Percentiles rank a stretch among this genome's conserved stretches.
phyloP scores from a whole-genome alignment of 164 flowering plant species.

The Annona squamosa region DNA sequence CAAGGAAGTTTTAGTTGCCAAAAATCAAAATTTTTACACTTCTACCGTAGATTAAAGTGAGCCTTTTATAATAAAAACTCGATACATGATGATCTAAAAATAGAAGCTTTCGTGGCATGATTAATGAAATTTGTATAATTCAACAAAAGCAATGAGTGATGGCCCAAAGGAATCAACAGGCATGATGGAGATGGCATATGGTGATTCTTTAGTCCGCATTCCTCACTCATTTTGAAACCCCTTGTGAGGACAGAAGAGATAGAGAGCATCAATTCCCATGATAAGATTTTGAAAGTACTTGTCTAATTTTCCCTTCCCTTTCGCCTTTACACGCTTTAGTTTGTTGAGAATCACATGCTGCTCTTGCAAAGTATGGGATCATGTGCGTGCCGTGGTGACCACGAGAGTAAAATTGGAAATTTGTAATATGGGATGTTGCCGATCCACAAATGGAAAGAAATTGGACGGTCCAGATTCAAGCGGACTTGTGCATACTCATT shows the following conservation, averaged over 20 bases:
- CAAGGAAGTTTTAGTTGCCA: too few species aligned
- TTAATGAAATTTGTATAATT: neutral
- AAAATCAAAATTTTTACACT: too few species aligned
- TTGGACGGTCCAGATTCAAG: neutral
- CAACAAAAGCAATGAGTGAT: neutral
- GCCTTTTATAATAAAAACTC: neutral
- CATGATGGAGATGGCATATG: slow-evolving; percentile 2
- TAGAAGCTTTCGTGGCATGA: neutral
- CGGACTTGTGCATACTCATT: neutral
- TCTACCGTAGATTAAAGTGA: neutral
- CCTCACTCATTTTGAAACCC: slow-evolving; percentile 3
- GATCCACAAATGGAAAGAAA: neutral
- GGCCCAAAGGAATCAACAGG: neutral
- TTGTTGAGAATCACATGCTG: neutral
- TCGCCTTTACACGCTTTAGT: neutral
- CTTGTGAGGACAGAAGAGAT: slow-evolving; percentile 1
- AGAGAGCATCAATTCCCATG: neutral
- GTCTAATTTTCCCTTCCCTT: neutral
- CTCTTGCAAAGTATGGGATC: neutral
- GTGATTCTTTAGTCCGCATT: neutral
- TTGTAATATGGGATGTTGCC: too few species aligned
- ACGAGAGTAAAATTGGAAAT: too few species aligned
- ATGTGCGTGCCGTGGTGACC: neutral
- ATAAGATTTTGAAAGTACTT: neutral
- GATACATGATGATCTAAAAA: neutral